A percentile compares a stretch with the other conserved stretches of the same genome.
Evolutionary conservation across 345 rosid genomes (phyloP).

Genomic region (Acer saccharum): DNA sequence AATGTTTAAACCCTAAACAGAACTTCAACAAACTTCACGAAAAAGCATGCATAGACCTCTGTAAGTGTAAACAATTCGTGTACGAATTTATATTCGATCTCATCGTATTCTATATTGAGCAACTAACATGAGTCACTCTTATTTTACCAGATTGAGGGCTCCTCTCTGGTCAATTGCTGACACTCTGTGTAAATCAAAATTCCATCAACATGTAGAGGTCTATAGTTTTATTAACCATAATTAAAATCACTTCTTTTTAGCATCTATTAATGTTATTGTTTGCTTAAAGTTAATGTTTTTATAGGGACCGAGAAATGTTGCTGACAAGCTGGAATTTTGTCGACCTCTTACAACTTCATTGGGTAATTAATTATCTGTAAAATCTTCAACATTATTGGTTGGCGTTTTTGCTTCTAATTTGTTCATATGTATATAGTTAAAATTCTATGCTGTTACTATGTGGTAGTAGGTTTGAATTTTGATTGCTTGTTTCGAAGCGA

Average conservation of each 20-base stretch:
- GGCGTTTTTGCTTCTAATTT: not conserved
- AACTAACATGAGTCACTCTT: not conserved
- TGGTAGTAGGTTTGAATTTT: not conserved
- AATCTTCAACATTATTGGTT: slow-evolving; percentile 3
- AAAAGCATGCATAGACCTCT: slow-evolving; percentile 16
- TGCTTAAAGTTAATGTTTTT: slow-evolving; percentile 7
- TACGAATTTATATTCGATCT: too few species aligned
- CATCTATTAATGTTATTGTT: not conserved
- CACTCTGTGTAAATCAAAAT: slow-evolving; percentile 18
- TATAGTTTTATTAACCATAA: not conserved
- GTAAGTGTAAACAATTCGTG: slow-evolving; percentile 12
- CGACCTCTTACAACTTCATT: slow-evolving; percentile 41
- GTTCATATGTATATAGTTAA: not conserved
- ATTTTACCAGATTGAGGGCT: slow-evolving; percentile 19
- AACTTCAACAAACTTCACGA: not conserved
- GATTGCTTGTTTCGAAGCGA: not conserved
- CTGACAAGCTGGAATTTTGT: slow-evolving; percentile 22
- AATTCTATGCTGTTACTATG: not conserved
- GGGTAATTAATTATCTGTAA: slow-evolving; percentile 35
- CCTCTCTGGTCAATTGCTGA: slow-evolving; percentile 21
- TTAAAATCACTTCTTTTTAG: not conserved
- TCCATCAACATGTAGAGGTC: slow-evolving; percentile 18
- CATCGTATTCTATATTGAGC: not conserved
- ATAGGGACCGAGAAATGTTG: slow-evolving; percentile 44
- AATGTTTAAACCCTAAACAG: slow-evolving; percentile 18